Percentiles rank a stretch among this genome's conserved stretches.
These are phyloP conservation scores for Xerocomus amazonicus DNA, from an alignment of 1,284 basidiomycete genomes.

Conservation along the genomic window DNA sequence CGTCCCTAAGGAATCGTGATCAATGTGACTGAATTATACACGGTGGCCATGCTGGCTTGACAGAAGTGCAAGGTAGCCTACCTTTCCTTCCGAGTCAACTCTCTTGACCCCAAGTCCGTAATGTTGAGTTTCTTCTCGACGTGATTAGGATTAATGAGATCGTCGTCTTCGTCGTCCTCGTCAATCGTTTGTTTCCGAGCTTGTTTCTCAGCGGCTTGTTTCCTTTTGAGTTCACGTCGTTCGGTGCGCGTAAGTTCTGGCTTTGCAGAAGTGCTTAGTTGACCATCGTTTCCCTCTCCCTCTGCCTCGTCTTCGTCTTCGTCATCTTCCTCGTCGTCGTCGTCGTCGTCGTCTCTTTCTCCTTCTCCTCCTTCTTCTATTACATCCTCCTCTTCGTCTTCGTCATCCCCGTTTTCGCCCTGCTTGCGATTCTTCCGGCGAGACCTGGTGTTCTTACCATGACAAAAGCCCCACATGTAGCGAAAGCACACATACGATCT, in stretches of 20 bases:
- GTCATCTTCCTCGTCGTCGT: constrained; percentile 37
- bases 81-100: constrained; percentile 70
- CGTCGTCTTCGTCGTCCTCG: constrained; percentile 53
- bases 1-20: constrained; percentile 54
- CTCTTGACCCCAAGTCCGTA: constrained; percentile 54
- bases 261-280: constrained; percentile 30
- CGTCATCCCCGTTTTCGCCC: background rate
- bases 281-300: constrained; percentile 32
- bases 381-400: background rate
- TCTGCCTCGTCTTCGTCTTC: constrained; percentile 37
- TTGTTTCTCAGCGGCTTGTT: constrained; percentile 48
- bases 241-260: constrained; percentile 62
- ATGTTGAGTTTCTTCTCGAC: constrained; percentile 63
- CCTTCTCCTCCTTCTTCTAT: constrained; percentile 9
- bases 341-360: constrained; percentile 15
- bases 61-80: constrained; percentile 29
- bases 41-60: background rate
- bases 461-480: background rate
- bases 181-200: constrained; percentile 41
- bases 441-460: constrained; percentile 9
- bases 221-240: constrained; percentile 71
- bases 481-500: constrained; percentile 37
- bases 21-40: constrained; percentile 3
- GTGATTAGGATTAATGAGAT: constrained; percentile 71
- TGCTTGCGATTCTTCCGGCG: constrained; percentile 10